phyloP scores from a whole-genome alignment of 2,329 filamentous ascomycete genomes.

The Epichloe bromicola region DNA sequence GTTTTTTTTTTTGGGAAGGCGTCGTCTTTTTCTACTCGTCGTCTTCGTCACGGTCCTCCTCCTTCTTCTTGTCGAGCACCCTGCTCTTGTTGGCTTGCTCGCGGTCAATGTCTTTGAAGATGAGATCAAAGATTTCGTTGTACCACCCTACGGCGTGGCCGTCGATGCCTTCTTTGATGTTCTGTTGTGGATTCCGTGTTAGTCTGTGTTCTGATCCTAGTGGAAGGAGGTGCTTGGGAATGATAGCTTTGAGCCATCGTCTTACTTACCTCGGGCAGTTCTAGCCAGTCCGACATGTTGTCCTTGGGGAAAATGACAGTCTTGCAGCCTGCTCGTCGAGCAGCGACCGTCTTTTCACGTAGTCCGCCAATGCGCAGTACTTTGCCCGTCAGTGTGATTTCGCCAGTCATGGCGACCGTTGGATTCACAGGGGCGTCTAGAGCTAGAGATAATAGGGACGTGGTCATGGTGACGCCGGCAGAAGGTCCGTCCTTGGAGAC shows the following conservation, averaged over 20 bases:
- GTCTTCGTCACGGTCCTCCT: slow-evolving; percentile 25
- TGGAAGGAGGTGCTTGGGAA: too few species aligned
- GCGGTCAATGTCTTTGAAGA: slow-evolving; percentile 72
- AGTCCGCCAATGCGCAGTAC: slow-evolving; percentile 88
- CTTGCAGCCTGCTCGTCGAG: slow-evolving; percentile 79
- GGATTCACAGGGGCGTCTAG: slow-evolving; percentile 67
- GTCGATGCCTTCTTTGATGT: slow-evolving; percentile 93
- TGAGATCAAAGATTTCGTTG: slow-evolving; percentile 77
- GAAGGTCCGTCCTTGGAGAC: slow-evolving; percentile 90
- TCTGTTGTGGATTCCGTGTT: slow-evolving; percentile 41
- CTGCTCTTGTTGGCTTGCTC: slow-evolving; percentile 65
- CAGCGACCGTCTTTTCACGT: slow-evolving; percentile 94
- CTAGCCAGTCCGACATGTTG: slow-evolving; percentile 93
- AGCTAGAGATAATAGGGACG: slow-evolving; percentile 73
- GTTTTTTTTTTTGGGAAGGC: neutral
- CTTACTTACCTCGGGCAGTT: slow-evolving; percentile 77
- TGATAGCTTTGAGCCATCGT: neutral
- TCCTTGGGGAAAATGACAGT: slow-evolving; percentile 91
- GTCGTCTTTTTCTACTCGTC: slow-evolving; percentile 17
- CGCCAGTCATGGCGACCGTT: slow-evolving; percentile 93
- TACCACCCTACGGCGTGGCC: slow-evolving; percentile 91
- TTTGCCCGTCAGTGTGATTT: slow-evolving; percentile 93
- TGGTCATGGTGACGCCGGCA: slow-evolving; percentile 98
- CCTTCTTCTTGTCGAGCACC: slow-evolving; percentile 39
- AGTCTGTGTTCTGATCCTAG: neutral